Evolutionary conservation across 2,329 filamentous ascomycete genomes (phyloP).

Genomic region (Calonectria ilicicola): DNA sequence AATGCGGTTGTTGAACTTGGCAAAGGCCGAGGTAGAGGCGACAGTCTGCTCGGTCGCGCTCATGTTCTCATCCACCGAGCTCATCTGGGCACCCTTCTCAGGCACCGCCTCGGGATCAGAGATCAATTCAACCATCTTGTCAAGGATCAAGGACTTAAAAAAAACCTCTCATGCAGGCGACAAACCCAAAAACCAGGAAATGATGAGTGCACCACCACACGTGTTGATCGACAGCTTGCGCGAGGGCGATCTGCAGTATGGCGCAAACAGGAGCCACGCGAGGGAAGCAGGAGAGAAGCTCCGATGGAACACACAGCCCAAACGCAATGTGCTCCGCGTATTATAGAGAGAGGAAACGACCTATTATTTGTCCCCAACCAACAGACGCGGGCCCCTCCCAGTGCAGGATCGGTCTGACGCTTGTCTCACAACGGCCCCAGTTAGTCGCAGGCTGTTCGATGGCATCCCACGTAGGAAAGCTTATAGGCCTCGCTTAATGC

Average conservation of each 20-base stretch:
- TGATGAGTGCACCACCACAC: not conserved
- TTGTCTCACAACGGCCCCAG: not conserved
- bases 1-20: conserved; percentile 33
- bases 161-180: too few species aligned
- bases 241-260: not conserved
- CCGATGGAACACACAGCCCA: not conserved
- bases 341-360: not conserved
- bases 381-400: not conserved
- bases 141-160: not conserved
- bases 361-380: not conserved
- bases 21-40: conserved; percentile 17
- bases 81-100: conserved; percentile 30
- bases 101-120: conserved; percentile 25
- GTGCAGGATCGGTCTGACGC: not conserved
- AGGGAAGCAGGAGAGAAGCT: not conserved
- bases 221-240: not conserved
- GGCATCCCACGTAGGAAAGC: conserved; percentile 3
- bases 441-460: not conserved
- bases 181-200: not conserved
- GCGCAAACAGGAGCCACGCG: not conserved
- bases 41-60: conserved; percentile 10
- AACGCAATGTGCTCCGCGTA: not conserved
- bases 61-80: conserved; percentile 16
- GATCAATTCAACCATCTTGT: conserved; percentile 17
- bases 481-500: not conserved